Evolutionary conservation across 768 basidiomycete genomes (phyloP).

Genomic region (Mycena alexandri): DNA sequence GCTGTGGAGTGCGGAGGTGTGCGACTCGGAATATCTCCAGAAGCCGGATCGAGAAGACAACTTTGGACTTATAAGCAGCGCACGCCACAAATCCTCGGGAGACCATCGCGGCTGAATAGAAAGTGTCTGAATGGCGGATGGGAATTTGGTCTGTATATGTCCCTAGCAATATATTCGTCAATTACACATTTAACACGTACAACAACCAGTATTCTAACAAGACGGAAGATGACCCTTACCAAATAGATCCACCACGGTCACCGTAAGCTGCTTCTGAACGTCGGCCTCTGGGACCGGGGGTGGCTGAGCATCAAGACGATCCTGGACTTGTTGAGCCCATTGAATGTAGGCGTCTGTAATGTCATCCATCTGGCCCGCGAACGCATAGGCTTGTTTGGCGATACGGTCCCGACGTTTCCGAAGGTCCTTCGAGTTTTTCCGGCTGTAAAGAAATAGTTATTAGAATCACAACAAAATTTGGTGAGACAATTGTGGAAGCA

Average conservation of each 20-base stretch:
- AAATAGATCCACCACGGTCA: slow-evolving; percentile 16
- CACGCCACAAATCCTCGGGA: slow-evolving; percentile 29
- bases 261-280: neutral
- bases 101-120: slow-evolving; percentile 12
- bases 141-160: neutral
- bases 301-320: neutral
- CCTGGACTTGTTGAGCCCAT: neutral
- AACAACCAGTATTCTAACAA: neutral
- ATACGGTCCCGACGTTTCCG: slow-evolving; percentile 9
- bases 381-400: neutral
- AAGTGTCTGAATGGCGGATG: neutral
- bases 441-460: too few species aligned
- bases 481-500: too few species aligned
- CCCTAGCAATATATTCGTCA: too few species aligned
- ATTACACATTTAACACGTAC: too few species aligned
- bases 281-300: neutral
- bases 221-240: neutral
- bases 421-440: neutral
- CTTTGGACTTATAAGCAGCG: slow-evolving; percentile 24
- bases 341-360: slow-evolving; percentile 7
- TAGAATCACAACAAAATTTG: too few species aligned
- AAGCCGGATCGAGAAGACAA: slow-evolving; percentile 22
- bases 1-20: slow-evolving; percentile 29
- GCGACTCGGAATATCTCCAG: slow-evolving; percentile 30
- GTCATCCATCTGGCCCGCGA: neutral